Conservation (phyloP, 2,329 filamentous ascomycete genomes). For the Mariannaea elegans region DNA sequence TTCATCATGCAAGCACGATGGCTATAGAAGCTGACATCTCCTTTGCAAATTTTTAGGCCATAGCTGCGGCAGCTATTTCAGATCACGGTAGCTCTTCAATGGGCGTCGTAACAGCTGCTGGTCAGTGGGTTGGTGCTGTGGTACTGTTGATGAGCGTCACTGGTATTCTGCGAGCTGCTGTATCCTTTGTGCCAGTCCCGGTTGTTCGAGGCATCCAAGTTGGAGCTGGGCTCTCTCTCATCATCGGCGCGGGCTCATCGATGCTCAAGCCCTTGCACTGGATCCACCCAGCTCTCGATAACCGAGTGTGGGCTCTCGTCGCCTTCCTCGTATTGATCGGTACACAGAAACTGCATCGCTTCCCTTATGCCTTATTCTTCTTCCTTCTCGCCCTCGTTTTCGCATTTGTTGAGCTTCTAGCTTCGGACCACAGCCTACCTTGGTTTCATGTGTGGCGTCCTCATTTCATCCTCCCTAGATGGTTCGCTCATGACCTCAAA, state of each 20-base stretch:
- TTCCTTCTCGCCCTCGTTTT: constrained; percentile 75
- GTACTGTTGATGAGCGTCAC: constrained; percentile 82
- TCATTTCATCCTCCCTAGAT: constrained; percentile 48
- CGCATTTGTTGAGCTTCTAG: constrained; percentile 56
- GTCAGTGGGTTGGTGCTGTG: constrained; percentile 74
- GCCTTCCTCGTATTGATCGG: constrained; percentile 77
- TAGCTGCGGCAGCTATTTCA: constrained; percentile 88
- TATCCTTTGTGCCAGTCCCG: constrained; percentile 79
- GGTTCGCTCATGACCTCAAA: constrained; percentile 43
- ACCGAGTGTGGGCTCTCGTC: constrained; percentile 77
- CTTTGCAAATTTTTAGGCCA: constrained; percentile 62
- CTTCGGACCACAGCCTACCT: constrained; percentile 52
- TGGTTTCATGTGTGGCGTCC: constrained; percentile 70
- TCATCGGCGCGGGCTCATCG: constrained; percentile 77
- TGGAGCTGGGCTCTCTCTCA: constrained; percentile 85
- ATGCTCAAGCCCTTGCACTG: constrained; percentile 76
- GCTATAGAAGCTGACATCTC: neutral
- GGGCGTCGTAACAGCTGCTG: constrained; percentile 79
- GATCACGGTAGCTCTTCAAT: constrained; percentile 61
- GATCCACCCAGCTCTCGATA: constrained; percentile 76
- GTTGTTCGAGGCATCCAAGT: constrained; percentile 96
- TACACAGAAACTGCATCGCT: constrained; percentile 69
- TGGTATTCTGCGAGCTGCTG: constrained; percentile 79
- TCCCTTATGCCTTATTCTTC: constrained; percentile 82
- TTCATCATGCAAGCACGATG: too few species aligned